Evolutionary conservation across 768 basidiomycete genomes (phyloP).

Genomic region (Russula lepida): DNA sequence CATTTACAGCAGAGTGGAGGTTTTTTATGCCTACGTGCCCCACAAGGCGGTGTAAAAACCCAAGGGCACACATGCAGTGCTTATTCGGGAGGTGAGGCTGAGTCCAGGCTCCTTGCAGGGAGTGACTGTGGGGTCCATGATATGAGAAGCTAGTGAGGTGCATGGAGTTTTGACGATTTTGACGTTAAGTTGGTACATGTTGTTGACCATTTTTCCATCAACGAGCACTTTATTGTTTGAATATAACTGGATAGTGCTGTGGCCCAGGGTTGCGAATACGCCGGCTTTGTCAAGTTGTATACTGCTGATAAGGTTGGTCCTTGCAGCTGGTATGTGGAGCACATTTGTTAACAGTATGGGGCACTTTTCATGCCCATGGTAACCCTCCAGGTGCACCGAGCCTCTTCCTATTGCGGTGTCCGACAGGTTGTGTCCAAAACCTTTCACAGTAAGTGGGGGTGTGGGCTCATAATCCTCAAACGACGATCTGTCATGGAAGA

Average conservation of each 20-base stretch:
- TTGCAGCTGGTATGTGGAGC: neutral
- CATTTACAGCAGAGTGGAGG: neutral
- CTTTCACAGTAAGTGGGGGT: neutral
- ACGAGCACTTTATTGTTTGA: fast-evolving
- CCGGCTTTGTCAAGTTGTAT: neutral
- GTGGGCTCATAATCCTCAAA: too few species aligned
- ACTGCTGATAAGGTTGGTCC: neutral
- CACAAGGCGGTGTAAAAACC: neutral
- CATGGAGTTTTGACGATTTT: too few species aligned
- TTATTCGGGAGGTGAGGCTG: too few species aligned
- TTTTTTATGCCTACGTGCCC: neutral
- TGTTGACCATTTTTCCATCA: fast-evolving
- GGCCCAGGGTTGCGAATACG: fast-evolving
- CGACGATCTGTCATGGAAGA: too few species aligned
- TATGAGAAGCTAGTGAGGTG: too few species aligned
- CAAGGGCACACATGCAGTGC: fast-evolving
- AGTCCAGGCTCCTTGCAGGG: too few species aligned
- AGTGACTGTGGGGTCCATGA: too few species aligned
- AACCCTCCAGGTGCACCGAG: neutral
- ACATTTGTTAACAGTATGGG: fast-evolving
- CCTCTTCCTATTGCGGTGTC: neutral
- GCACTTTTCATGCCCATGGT: neutral
- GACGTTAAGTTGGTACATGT: too few species aligned
- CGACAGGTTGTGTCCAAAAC: neutral
- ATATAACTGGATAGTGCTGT: neutral